Percentiles rank a stretch among this genome's conserved stretches.
These are phyloP conservation scores for Forsythia suspensa DNA, from an alignment of 257 asterid species.

Conservation along the genomic window DNA sequence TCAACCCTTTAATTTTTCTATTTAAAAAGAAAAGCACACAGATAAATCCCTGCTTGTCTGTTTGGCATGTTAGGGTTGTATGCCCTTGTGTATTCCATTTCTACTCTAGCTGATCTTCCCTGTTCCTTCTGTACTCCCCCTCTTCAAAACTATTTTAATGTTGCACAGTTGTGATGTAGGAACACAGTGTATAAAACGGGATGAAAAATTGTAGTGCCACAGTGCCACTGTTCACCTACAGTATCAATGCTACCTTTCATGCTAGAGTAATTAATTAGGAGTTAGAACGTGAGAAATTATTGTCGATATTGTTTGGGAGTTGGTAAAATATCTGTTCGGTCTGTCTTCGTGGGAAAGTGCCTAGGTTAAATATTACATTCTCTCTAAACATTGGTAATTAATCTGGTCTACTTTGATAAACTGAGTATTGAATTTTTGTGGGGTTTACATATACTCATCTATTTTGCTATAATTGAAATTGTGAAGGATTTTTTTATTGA, in stretches of 20 bases:
- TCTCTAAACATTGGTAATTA: not conserved
- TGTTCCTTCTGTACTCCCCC: not conserved
- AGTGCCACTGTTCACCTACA: not conserved
- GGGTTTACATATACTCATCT: too few relatives aligned
- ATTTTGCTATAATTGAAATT: too few relatives aligned
- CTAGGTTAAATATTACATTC: not conserved
- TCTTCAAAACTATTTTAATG: not conserved
- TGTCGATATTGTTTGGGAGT: not conserved
- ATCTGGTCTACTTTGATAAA: not conserved
- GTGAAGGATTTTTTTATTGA: too few relatives aligned
- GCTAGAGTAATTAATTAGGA: not conserved
- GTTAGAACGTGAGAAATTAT: not conserved
- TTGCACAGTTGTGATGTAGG: not conserved
- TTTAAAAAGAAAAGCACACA: not conserved
- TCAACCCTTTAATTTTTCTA: not conserved
- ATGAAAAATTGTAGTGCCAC: not conserved
- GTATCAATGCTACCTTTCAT: not conserved
- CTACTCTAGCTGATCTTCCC: not conserved
- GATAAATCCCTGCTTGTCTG: not conserved
- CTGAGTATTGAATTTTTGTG: not conserved
- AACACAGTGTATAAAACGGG: not conserved
- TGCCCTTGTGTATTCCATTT: too few relatives aligned
- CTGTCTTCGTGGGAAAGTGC: not conserved
- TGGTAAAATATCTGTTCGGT: not conserved
- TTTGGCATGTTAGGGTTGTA: too few relatives aligned